Conservation (phyloP, 2,329 filamentous ascomycete species). For the Gyromitra esculenta region DNA sequence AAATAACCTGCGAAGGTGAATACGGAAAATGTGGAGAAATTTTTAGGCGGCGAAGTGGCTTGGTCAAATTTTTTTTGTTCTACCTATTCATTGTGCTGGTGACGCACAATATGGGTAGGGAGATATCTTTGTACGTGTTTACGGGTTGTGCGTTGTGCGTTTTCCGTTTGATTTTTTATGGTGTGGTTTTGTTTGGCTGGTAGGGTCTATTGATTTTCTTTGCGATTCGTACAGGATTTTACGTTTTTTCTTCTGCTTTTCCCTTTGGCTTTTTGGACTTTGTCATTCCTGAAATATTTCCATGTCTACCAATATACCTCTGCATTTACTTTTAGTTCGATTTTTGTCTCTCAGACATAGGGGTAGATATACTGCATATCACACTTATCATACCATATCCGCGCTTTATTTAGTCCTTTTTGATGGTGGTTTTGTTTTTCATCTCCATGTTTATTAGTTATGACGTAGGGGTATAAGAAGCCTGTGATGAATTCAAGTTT, state of each 20-base stretch:
- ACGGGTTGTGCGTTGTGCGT: conserved; percentile 23
- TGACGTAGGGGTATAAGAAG: not conserved
- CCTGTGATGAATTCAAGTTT: conserved; percentile 14
- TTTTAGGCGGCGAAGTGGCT: conserved; percentile 34
- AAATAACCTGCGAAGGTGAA: conserved; percentile 21
- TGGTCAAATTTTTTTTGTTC: conserved; percentile 32
- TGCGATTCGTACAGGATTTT: conserved; percentile 48
- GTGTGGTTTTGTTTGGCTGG: conserved; percentile 47
- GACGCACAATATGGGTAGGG: conserved; percentile 28
- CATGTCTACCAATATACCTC: conserved; percentile 48
- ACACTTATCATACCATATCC: conserved; percentile 17
- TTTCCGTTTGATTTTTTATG: conserved; percentile 38
- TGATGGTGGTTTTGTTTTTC: conserved; percentile 8
- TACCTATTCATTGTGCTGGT: conserved; percentile 36
- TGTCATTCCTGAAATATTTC: conserved; percentile 28
- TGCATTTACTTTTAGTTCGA: conserved; percentile 44
- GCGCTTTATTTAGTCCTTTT: not conserved
- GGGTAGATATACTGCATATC: conserved; percentile 39
- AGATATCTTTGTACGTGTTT: conserved; percentile 43
- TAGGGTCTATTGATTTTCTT: conserved; percentile 43
- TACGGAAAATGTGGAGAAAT: conserved; percentile 23
- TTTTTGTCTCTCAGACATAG: conserved; percentile 14
- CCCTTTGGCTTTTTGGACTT: conserved; percentile 14
- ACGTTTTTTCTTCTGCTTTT: conserved; percentile 18
- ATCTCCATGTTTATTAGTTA: not conserved